Evolutionary conservation across 495 filamentous ascomycete species (phyloP), one percentile per base, ranked within the genome.

Genomic region (Pyrenula aspistea): DNA sequence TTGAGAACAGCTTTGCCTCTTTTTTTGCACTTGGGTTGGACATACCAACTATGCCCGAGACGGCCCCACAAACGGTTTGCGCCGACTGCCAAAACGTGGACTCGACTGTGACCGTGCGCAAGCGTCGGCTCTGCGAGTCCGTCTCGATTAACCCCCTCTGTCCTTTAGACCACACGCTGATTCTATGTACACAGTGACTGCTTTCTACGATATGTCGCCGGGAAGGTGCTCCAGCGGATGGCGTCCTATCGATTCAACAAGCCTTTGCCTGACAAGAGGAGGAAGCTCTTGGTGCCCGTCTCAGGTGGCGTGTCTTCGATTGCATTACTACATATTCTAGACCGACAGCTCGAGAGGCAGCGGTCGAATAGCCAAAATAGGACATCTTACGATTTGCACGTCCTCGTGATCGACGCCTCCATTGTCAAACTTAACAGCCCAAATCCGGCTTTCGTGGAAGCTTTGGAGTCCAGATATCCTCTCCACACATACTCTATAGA

Each of bases 221-320:
- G 78, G 55, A 96, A 96, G 65, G 79, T 83, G 59, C 68, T 88
- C 60, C 89, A 88, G 62, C 87, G 88, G 48, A 86, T 92, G 74
- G 86, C 88, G 63, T 73, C 71, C 50, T 86, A 83, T 68, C 75
- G 63, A 66, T 72, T 61, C 53, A 63, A 60, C 62, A 67, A 60
- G 59, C 69, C 58, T 52, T 61, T 63, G 55, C 69, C 60, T 52
- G 61, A 67, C 50, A 63, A 67, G 49, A 53, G 68, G 25, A 72
- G 73, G 53, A 79, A 74, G 53, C 75, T 95, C 23, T 74, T 96
- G 1, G 69, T 97, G 12, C 88, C 89, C 1, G 62, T 96, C 2
- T 96, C 91, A 1, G 83, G 89, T 59, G 93, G 94, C 0, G 74
- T 87, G 2, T 93, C 86, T 10, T 96, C 92, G 0, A 77, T 83